phyloP scores from a whole-genome alignment of 768 basidiomycete species.

The Gymnopilus dilepis region DNA sequence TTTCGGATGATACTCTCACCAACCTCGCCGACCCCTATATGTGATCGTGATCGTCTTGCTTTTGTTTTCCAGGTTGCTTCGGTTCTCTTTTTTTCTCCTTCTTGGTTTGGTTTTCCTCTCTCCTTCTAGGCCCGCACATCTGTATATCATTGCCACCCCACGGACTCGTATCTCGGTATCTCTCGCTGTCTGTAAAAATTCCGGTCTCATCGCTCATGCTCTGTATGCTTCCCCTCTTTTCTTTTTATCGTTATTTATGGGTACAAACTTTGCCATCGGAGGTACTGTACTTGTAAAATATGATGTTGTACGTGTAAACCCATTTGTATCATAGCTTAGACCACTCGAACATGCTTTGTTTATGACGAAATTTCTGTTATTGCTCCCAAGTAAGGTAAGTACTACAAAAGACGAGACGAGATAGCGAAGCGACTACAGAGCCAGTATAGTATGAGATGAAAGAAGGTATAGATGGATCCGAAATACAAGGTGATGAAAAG shows the following conservation, averaged over 20 bases:
- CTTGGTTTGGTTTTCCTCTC: slow-evolving; percentile 1
- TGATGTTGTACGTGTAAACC: slow-evolving; percentile 6
- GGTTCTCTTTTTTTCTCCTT: slow-evolving; percentile 13
- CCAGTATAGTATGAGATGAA: slow-evolving; percentile 1
- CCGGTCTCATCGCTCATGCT: slow-evolving; percentile 1
- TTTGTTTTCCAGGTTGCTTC: background rate
- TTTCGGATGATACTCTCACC: slow-evolving; percentile 32
- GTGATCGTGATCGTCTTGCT: slow-evolving; percentile 11
- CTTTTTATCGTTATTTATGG: slow-evolving; percentile 18
- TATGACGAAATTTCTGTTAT: background rate
- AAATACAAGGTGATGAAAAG: slow-evolving; percentile 1
- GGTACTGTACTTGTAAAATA: slow-evolving; percentile 1
- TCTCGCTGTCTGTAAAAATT: slow-evolving; percentile 11
- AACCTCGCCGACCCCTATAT: slow-evolving; percentile 32
- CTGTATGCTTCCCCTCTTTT: slow-evolving; percentile 1
- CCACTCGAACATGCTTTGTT: background rate
- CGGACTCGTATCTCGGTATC: slow-evolving; percentile 11
- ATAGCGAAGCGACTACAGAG: slow-evolving; percentile 4
- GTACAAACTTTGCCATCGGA: background rate
- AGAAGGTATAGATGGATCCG: slow-evolving; percentile 11
- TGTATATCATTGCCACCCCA: slow-evolving; percentile 12
- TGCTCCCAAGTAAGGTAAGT: slow-evolving; percentile 1
- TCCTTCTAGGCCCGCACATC: slow-evolving; percentile 13
- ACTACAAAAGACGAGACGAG: background rate
- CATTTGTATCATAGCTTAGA: slow-evolving; percentile 5